A percentile compares a stretch with the other conserved stretches of the same genome.
Evolutionary conservation across 2,329 filamentous ascomycete species (phyloP).

Genomic region (Penicillium sp.): DNA sequence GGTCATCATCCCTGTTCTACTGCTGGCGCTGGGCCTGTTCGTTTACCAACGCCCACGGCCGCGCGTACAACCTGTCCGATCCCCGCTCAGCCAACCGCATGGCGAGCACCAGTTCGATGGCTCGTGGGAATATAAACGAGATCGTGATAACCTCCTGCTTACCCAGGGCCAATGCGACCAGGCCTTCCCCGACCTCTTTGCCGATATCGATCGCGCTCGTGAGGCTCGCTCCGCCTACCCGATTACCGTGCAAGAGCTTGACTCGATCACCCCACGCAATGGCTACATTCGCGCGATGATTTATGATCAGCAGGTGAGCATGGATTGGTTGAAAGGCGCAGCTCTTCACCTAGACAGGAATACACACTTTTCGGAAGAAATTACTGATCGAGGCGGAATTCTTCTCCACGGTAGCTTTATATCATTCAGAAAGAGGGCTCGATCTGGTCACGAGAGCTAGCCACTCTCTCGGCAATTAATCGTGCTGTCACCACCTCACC

Average conservation of each 20-base stretch:
- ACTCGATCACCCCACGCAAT: constrained; percentile 18
- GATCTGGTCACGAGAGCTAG: constrained; percentile 21
- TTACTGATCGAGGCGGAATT: too few species aligned
- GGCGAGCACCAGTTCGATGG: constrained; percentile 3
- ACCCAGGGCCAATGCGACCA: constrained; percentile 2
- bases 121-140: constrained; percentile 10
- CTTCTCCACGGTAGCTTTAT: constrained; percentile 18
- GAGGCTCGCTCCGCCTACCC: constrained; percentile 15
- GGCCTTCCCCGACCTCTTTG: constrained; percentile 26
- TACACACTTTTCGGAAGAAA: too few species aligned
- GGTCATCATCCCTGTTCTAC: constrained; percentile 2
- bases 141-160: constrained; percentile 1
- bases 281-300: constrained; percentile 27
- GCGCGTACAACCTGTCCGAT: not conserved
- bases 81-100: constrained; percentile 3
- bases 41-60: not conserved
- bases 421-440: constrained; percentile 18
- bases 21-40: constrained; percentile 2
- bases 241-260: constrained; percentile 15
- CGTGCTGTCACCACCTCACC: constrained; percentile 37
- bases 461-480: constrained; percentile 40
- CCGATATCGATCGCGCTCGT: constrained; percentile 22
- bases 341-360: too few species aligned
- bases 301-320: constrained; percentile 14
- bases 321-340: not conserved